These are phyloP conservation scores for Penicillium turbatum DNA, from an alignment of 495 filamentous ascomycete genomes.

Conservation along the genomic window DNA sequence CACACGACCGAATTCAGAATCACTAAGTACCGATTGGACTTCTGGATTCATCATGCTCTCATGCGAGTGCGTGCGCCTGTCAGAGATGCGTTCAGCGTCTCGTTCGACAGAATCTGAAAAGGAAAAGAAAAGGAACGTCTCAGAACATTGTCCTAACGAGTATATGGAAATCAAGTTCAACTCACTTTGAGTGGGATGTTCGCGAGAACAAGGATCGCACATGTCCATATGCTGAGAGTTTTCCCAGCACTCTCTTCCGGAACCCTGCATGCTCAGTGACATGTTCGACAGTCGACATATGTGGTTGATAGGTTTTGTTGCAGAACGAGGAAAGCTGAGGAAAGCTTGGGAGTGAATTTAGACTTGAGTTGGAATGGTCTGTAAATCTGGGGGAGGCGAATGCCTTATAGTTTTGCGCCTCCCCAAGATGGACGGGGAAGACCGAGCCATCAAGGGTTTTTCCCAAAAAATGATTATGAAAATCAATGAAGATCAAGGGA, in stretches of 20 bases:
- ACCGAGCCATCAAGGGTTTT: slow-evolving; percentile 20
- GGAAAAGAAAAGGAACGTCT: slow-evolving; percentile 21
- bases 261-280: slow-evolving; percentile 35
- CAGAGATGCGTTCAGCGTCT: slow-evolving; percentile 26
- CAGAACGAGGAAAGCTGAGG: not conserved
- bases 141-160: slow-evolving; percentile 14
- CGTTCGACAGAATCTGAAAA: slow-evolving; percentile 22
- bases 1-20: slow-evolving; percentile 38
- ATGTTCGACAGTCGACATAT: slow-evolving; percentile 33
- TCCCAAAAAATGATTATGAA: slow-evolving; percentile 13
- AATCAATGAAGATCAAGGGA: slow-evolving; percentile 31
- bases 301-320: slow-evolving; percentile 1
- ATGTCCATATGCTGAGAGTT: slow-evolving; percentile 33
- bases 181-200: slow-evolving; percentile 35
- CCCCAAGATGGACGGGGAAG: slow-evolving; percentile 14
- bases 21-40: slow-evolving; percentile 11
- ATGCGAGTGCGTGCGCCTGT: slow-evolving; percentile 20
- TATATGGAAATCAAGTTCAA: not conserved
- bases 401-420: slow-evolving; percentile 20
- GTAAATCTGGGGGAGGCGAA: slow-evolving; percentile 3
- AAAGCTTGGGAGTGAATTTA: not conserved
- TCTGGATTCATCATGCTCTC: slow-evolving; percentile 15
- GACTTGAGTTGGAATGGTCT: slow-evolving; percentile 5
- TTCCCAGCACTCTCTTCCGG: slow-evolving; percentile 38
- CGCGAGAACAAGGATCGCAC: slow-evolving; percentile 29